Percentiles rank a stretch among this genome's conserved stretches.
Evolutionary conservation across 257 asterid genomes (phyloP).

Genomic region (Coffea eugenioides): DNA sequence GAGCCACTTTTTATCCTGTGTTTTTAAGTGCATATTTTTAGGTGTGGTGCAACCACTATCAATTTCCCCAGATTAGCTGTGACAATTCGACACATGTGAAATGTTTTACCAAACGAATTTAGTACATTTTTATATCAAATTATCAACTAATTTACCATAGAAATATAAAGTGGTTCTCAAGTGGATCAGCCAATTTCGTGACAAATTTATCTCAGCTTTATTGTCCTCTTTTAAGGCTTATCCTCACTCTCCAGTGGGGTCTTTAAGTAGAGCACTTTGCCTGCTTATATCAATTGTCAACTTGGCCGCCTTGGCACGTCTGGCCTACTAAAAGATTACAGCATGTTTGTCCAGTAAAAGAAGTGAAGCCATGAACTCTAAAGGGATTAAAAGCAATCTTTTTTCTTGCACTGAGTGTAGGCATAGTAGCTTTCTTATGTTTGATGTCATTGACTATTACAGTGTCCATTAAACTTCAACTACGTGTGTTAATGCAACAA

Average conservation of each 20-base stretch:
- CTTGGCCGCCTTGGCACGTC: slow-evolving; percentile 8
- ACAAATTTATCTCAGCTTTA: neutral
- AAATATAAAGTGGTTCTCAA: neutral
- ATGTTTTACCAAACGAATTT: neutral
- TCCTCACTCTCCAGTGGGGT: neutral
- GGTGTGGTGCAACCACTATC: neutral
- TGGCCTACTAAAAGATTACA: slow-evolving; percentile 32
- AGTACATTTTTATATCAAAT: neutral
- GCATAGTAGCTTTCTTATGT: slow-evolving; percentile 36
- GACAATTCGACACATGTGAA: neutral
- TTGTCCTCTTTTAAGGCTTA: neutral
- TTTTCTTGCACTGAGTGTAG: slow-evolving; percentile 51
- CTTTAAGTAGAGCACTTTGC: slow-evolving; percentile 2
- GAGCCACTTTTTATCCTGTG: too few species aligned
- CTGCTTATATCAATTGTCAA: slow-evolving; percentile 21
- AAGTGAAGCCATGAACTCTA: slow-evolving; percentile 6
- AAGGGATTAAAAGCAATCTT: slow-evolving; percentile 52
- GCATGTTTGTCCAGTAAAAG: slow-evolving; percentile 24
- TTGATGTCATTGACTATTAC: slow-evolving; percentile 63
- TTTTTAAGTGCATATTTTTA: too few species aligned
- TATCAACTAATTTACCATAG: neutral
- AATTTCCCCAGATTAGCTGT: too few species aligned
- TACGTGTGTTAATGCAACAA: slow-evolving; percentile 17
- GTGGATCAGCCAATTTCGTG: neutral
- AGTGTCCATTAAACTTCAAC: slow-evolving; percentile 27